Percentiles rank a stretch among this genome's conserved stretches.
Conservation (phyloP, 345 rosid genomes). For the Brassica carinata region DNA sequence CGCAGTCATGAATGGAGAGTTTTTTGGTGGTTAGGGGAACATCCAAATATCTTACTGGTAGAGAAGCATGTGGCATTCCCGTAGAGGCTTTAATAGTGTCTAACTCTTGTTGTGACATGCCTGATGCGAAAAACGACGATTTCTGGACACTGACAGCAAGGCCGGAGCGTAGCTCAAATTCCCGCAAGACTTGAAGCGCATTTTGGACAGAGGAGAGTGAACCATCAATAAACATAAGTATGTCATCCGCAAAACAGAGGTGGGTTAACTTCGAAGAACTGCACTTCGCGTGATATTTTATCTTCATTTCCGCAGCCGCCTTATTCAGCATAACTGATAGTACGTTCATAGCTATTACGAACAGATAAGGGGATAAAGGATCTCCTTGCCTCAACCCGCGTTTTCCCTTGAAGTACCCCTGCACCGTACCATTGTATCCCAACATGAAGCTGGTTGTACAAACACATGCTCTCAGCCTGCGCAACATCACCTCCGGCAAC, state of each 20-base stretch:
- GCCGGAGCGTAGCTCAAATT: not conserved
- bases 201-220: not conserved
- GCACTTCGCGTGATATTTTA: not conserved
- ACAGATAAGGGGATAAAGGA: no score
- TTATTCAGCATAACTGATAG: no score
- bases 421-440: no score
- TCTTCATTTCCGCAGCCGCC: not conserved
- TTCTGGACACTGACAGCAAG: not conserved
- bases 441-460: no score
- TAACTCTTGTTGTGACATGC: not conserved
- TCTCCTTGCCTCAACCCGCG: no score
- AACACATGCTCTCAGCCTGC: no score
- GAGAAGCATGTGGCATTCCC: not conserved
- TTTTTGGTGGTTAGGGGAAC: not conserved
- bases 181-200: not conserved
- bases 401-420: no score
- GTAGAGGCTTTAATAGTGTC: not conserved
- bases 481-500: no score
- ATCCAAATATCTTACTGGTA: not conserved
- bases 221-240: no score
- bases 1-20: not conserved
- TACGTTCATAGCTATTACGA: no score
- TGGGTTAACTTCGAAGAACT: not conserved
- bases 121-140: not conserved
- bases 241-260: not conserved